Conservation (phyloP, 2,329 filamentous ascomycete species). For the Pseudogymnoascus pannorum region DNA sequence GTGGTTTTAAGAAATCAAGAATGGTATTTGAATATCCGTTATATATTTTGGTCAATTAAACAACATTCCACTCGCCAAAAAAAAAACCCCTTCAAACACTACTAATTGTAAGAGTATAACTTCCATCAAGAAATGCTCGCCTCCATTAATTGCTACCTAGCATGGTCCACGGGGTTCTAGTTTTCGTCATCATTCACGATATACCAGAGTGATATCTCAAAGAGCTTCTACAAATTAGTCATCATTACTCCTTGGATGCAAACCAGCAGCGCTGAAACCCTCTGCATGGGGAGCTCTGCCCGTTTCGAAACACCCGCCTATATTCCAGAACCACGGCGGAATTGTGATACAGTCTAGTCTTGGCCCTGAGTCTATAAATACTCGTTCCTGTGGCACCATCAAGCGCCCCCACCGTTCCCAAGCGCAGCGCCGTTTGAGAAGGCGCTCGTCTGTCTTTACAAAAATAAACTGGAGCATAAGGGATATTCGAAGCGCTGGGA, state of each 20-base stretch:
- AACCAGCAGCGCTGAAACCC: background rate
- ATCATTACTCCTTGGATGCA: background rate
- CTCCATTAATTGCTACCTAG: background rate
- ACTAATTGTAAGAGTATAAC: background rate
- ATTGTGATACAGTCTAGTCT: conserved; percentile 1
- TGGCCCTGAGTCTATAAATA: conserved; percentile 4
- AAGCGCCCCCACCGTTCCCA: background rate
- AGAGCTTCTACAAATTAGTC: background rate
- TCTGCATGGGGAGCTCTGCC: background rate
- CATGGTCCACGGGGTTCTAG: too few species aligned
- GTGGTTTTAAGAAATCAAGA: background rate
- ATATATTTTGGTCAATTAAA: background rate
- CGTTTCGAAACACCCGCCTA: background rate
- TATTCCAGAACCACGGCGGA: background rate
- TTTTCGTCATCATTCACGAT: background rate
- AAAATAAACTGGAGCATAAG: background rate
- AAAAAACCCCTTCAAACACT: background rate
- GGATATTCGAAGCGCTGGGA: background rate
- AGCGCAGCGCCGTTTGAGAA: conserved; percentile 1
- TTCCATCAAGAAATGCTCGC: background rate
- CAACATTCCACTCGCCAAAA: background rate
- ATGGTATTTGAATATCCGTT: background rate
- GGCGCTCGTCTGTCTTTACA: background rate
- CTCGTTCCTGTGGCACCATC: background rate
- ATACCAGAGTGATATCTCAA: background rate